A percentile compares a stretch with the other conserved stretches of the same genome.
Conservation (phyloP, 2,329 filamentous ascomycete genomes). For the Colletotrichum plurivorum region DNA sequence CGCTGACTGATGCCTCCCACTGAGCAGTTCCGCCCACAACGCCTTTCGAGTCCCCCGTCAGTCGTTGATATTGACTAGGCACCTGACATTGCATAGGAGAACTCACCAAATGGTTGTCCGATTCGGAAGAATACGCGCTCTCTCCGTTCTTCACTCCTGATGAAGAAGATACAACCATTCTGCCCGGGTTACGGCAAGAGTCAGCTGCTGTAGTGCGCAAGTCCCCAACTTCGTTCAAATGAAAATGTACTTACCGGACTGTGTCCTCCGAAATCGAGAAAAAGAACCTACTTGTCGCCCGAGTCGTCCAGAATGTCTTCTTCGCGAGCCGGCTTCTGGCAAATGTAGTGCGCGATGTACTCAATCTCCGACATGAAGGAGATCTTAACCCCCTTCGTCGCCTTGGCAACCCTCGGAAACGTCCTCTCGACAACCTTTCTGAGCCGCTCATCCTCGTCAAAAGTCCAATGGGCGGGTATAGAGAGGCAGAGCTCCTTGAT, state of each 20-base stretch:
- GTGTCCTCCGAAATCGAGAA: slow-evolving; percentile 37
- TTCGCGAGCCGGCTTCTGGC: background rate
- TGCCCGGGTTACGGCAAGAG: background rate
- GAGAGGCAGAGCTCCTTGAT: slow-evolving; percentile 5
- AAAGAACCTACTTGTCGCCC: background rate
- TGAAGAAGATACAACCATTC: slow-evolving; percentile 32
- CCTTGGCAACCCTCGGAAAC: background rate
- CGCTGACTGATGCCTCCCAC: slow-evolving; percentile 30
- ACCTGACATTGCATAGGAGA: too few species aligned
- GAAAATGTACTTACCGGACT: slow-evolving; percentile 36
- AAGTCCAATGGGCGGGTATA: background rate
- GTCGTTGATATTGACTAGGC: too few species aligned
- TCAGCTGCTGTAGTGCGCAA: background rate
- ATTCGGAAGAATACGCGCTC: slow-evolving; percentile 7
- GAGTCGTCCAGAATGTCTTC: background rate
- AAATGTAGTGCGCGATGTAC: slow-evolving; percentile 25
- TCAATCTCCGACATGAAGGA: slow-evolving; percentile 28
- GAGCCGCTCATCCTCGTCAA: background rate
- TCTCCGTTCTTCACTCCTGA: background rate
- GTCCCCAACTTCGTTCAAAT: too few species aligned
- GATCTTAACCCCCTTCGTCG: background rate
- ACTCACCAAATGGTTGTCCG: slow-evolving; percentile 19
- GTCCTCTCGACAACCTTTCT: background rate
- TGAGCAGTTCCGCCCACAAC: slow-evolving; percentile 24
- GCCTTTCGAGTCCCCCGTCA: slow-evolving; percentile 1